Percentiles rank a stretch among this genome's conserved stretches.
Conservation (phyloP, 1,284 basidiomycete species). For the Leccinum olivaceoglutinosum region DNA sequence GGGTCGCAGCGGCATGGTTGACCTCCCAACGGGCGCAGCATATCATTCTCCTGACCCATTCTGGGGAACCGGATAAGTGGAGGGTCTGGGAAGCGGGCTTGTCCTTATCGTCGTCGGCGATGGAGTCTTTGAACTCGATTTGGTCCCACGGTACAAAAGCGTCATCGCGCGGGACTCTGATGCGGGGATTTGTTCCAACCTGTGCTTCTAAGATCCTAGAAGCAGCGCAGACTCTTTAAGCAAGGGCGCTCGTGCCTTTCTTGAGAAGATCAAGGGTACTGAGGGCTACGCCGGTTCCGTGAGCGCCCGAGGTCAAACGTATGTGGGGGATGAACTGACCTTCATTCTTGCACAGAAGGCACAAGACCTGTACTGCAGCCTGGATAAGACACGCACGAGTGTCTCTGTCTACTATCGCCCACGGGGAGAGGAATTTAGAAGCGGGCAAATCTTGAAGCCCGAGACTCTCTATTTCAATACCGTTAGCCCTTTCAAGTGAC, state of each 20-base stretch:
- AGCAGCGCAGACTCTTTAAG: conserved; percentile 76
- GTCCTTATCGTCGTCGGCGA: conserved; percentile 24
- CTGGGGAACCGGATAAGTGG: conserved; percentile 46
- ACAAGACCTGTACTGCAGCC: no score
- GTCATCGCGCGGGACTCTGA: conserved; percentile 71
- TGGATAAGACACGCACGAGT: no score
- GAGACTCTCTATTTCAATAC: no score
- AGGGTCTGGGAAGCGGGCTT: conserved; percentile 21
- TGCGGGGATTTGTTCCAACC: conserved; percentile 73
- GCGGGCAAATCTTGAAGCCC: no score
- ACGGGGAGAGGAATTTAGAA: no score
- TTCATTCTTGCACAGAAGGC: conserved; percentile 37
- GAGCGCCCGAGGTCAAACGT: conserved; percentile 6
- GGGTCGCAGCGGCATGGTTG: conserved; percentile 35
- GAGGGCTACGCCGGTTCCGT: conserved; percentile 48
- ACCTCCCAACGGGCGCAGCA: conserved; percentile 74
- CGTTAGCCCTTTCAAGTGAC: no score
- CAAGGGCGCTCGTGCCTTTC: conserved; percentile 76
- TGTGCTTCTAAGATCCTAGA: conserved; percentile 79
- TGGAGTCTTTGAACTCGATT: conserved; percentile 42
- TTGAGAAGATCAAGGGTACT: conserved; percentile 93
- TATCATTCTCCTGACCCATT: conserved; percentile 77
- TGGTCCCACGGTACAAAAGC: conserved; percentile 76
- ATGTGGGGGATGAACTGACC: conserved; percentile 42
- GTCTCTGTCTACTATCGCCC: no score